These are phyloP conservation scores for Aspergillus caelatus DNA, from an alignment of 2,329 filamentous ascomycete species.

Conservation along the genomic window DNA sequence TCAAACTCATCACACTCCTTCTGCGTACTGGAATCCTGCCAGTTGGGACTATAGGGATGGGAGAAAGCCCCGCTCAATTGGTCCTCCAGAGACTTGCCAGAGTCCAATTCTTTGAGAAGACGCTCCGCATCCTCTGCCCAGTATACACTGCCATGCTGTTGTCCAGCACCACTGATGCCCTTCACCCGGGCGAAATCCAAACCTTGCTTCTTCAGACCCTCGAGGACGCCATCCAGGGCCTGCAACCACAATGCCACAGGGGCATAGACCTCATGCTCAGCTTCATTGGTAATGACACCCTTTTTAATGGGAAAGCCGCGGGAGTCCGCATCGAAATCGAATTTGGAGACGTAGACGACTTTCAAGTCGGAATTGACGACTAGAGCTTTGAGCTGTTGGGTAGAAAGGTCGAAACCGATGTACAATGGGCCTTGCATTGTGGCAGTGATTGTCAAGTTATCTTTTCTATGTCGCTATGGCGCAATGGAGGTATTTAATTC, in stretches of 20 bases:
- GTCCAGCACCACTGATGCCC: conserved; percentile 87
- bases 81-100: conserved; percentile 65
- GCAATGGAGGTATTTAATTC: background rate
- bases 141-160: conserved; percentile 97
- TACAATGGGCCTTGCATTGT: conserved; percentile 65
- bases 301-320: conserved; percentile 78
- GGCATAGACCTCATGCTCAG: conserved; percentile 85
- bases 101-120: conserved; percentile 64
- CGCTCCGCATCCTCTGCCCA: conserved; percentile 74
- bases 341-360: conserved; percentile 81
- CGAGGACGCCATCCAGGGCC: conserved; percentile 82
- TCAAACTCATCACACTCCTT: conserved; percentile 89
- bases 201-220: conserved; percentile 68
- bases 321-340: conserved; percentile 91
- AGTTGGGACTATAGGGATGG: conserved; percentile 88
- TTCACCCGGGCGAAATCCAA: conserved; percentile 74
- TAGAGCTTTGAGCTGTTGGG: conserved; percentile 94
- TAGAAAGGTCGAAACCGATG: conserved; percentile 92
- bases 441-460: conserved; percentile 32
- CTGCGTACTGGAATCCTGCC: conserved; percentile 97
- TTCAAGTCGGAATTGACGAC: conserved; percentile 82
- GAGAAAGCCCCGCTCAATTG: conserved; percentile 77
- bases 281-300: conserved; percentile 80
- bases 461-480: background rate
- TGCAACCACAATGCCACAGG: conserved; percentile 95